Base-by-base conservation (phyloP, 2,329 filamentous ascomycete genomes). In the Beauveria rudraprayagi region DNA sequence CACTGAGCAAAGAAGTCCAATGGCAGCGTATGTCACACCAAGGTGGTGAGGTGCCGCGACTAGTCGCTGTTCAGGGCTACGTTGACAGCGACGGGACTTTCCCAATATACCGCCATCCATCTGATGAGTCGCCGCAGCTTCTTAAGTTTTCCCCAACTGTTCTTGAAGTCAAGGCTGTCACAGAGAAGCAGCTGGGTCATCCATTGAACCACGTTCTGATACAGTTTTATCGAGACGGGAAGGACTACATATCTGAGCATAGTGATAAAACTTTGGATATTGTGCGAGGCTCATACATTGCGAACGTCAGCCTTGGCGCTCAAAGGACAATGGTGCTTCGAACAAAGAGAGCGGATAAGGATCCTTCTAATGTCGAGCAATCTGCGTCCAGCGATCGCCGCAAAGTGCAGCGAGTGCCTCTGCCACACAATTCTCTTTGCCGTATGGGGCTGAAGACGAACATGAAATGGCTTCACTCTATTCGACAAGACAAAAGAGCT, bases 261-360 rank as follows among this genome's bases (percentile, higher is more conserved):
- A 95, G 91, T 44, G 94, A 99, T 72, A 99, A 99, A 76, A 96
- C 93, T 0, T 79, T 99, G 26, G 94, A 99, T 71, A 94, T 99
- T 61, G 86, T 85, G 14, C 84, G 83, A 28, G 86, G 81, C 5
- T 94, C 90, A 26, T 92, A 82, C 63, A 96, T 99, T 66, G 91
- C 92, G 65, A 99, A 97, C 70, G 85, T 96, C 55, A 96, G 91
- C 66, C 82, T 97, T n/a, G 94, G 94, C 1, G 92, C 93, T 0
- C 87, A 95, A 74, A 82, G 94, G 58, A 92, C 86, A 2, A 97
- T 97, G 92, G 82, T 90, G 0, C 83, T 99, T 41, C 86, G 94
- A 56, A 93, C 89, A 11, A 96, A 96, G 76, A 88, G 89, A 64
- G 71, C 70, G 46, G 75, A 77, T 34, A 80, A 76, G 69, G 73